phyloP scores from a whole-genome alignment of 805 yeast genomes.

The Monosporozyma yasuniensis region DNA sequence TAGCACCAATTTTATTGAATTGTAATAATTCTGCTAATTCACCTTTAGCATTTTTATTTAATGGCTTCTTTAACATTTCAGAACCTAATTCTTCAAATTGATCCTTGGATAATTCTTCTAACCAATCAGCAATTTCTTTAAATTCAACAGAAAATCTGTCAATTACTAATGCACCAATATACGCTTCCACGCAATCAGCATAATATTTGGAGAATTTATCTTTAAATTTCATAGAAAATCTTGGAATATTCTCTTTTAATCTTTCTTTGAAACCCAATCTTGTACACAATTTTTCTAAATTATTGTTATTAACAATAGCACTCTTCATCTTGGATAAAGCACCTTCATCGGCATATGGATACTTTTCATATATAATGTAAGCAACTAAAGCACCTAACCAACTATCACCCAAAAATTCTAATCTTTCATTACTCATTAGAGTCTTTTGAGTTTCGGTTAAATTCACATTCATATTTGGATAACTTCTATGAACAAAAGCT shows the following conservation, averaged over 20 bases:
- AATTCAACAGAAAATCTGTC: slow-evolving; percentile 39
- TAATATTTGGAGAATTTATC: slow-evolving; percentile 41
- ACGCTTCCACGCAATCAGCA: slow-evolving; percentile 88
- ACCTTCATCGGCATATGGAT: slow-evolving; percentile 69
- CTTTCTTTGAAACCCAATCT: slow-evolving; percentile 53
- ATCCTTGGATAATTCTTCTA: slow-evolving; percentile 35
- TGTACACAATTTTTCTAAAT: slow-evolving; percentile 54
- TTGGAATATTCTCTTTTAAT: slow-evolving; percentile 42
- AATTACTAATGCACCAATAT: slow-evolving; percentile 63
- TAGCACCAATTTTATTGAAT: slow-evolving; percentile 24
- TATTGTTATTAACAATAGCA: slow-evolving; percentile 56
- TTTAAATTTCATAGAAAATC: slow-evolving; percentile 38
- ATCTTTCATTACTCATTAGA: slow-evolving; percentile 49
- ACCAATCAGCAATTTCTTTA: slow-evolving; percentile 43
- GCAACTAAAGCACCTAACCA: slow-evolving; percentile 61
- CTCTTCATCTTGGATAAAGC: slow-evolving; percentile 58
- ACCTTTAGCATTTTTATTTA: slow-evolving; percentile 59
- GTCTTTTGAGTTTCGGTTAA: slow-evolving; percentile 11
- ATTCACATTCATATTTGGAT: slow-evolving; percentile 12
- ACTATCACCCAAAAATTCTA: slow-evolving; percentile 84
- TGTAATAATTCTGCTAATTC: slow-evolving; percentile 56
- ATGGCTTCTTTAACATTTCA: slow-evolving; percentile 15
- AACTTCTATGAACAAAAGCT: slow-evolving; percentile 18
- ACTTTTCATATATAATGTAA: slow-evolving; percentile 47
- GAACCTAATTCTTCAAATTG: slow-evolving; percentile 9